Evolutionary conservation across 2,329 filamentous ascomycete genomes (phyloP), one percentile per base, ranked within the genome.

Genomic region (Diplodia scrobiculata): DNA sequence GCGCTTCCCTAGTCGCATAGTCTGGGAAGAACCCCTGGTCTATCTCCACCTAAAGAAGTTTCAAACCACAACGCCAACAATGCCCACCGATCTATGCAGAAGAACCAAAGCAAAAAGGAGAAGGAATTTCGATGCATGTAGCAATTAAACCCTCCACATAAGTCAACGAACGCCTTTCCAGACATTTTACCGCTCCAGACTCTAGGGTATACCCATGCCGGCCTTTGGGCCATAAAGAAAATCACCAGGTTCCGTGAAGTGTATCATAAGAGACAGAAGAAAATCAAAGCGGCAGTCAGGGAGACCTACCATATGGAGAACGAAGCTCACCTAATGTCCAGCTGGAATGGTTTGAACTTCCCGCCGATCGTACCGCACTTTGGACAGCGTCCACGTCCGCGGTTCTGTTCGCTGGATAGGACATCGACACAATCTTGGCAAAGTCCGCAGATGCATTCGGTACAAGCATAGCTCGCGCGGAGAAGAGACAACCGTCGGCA

Each of bases 391-490:
- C 79, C 91, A 72, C 89, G 81, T 13, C 90, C 89, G 60, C 89
- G 74, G 36, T 74, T 87, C 75, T 92, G 89, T 75, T 92, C 90
- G 71, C 85, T 86, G 78, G 91, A 88, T 65, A 94, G 82, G 38
- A 91, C 87, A 72, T 92, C 89, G 67, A 97, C 92, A 73, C 94
- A 98, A 67, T 92, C 87, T 69, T 89, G 87, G 77, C 95, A 98
- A 59, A 98, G 85, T 17, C 93, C 94, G 75, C 92, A 96, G 69
- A 98, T 96, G 77, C 95, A 98, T 77, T 97, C 93, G 0, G 93
- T 97, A 77, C 94, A 98, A 25, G 94, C 94, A 74, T 92, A 97
- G 38, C 91, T 95, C 72, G 94, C 90, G 73, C 88, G 89, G 29
- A 98, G 81, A 11, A 89, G 81, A 62, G 89, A 93, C 19, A 92